These are phyloP conservation scores for Tricholoma terreum DNA, from an alignment of 768 basidiomycete species.

Conservation along the genomic window DNA sequence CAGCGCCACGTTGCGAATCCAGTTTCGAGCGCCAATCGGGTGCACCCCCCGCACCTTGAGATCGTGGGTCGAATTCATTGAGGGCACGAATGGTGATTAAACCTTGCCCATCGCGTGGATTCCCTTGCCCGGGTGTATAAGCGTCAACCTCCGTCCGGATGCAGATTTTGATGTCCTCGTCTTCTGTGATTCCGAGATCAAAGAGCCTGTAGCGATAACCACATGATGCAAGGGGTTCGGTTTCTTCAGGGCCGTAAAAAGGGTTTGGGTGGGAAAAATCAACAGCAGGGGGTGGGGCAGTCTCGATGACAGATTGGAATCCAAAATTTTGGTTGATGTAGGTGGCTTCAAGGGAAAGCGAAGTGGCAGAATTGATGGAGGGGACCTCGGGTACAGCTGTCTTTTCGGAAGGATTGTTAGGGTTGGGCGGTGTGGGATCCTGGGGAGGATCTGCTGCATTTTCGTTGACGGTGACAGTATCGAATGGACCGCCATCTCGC, in stretches of 20 bases:
- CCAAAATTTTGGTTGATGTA: slow-evolving; percentile 99
- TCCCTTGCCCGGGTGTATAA: slow-evolving; percentile 60
- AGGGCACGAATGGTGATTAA: slow-evolving; percentile 90
- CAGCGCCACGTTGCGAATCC: slow-evolving; percentile 94
- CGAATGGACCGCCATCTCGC: slow-evolving; percentile 94
- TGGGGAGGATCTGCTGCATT: slow-evolving; percentile 94
- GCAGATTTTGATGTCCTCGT: slow-evolving; percentile 87
- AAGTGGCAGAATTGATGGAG: slow-evolving; percentile 90
- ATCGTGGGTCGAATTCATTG: slow-evolving; percentile 94
- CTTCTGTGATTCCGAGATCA: slow-evolving; percentile 86
- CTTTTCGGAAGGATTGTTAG: slow-evolving; percentile 74
- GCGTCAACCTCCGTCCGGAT: slow-evolving; percentile 97
- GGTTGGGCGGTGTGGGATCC: slow-evolving; percentile 75
- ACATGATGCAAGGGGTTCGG: slow-evolving; percentile 92
- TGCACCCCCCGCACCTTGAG: slow-evolving; percentile 88
- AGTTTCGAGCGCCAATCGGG: slow-evolving; percentile 99
- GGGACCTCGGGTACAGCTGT: slow-evolving; percentile 60
- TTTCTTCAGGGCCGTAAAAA: slow-evolving; percentile 92
- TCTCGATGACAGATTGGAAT: slow-evolving; percentile 90
- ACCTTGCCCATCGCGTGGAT: slow-evolving; percentile 67
- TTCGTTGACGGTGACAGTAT: slow-evolving; percentile 98
- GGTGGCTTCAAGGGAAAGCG: slow-evolving; percentile 93
- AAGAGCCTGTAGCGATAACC: slow-evolving; percentile 96
- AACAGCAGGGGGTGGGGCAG: slow-evolving; percentile 53
- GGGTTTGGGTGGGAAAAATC: slow-evolving; percentile 89